phyloP scores from a whole-genome alignment of 225 moss, liverwort and hornwort species.

The Pseudisothecium myosuroides region DNA sequence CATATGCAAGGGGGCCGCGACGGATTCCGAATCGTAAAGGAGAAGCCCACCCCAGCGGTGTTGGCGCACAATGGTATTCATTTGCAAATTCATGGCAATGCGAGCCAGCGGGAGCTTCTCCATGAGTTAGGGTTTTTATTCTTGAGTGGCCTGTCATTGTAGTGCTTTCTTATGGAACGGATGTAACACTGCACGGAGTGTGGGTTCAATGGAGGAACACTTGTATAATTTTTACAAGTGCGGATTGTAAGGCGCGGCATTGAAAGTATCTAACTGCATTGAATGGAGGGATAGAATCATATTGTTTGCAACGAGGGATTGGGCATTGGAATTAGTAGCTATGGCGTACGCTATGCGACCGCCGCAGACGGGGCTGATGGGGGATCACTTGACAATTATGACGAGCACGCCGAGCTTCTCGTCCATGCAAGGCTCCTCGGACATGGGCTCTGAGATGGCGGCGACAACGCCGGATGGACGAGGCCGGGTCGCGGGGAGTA shows the following conservation, averaged over 20 bases:
- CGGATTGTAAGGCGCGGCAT: not conserved
- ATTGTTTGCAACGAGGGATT: not conserved
- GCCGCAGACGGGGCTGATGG: slow-evolving; percentile 15
- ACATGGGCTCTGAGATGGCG: slow-evolving; percentile 5
- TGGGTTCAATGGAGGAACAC: not conserved
- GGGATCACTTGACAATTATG: slow-evolving; percentile 44
- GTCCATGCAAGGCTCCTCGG: slow-evolving; percentile 14
- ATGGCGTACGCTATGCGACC: slow-evolving; percentile 23
- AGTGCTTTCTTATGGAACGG: not conserved
- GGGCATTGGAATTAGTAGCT: not conserved
- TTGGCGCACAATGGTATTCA: not conserved
- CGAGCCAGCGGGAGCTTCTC: not conserved
- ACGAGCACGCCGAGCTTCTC: slow-evolving; percentile 13
- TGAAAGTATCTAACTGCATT: not conserved
- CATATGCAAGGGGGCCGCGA: not conserved
- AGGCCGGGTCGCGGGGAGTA: slow-evolving; percentile 5
- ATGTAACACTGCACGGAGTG: not conserved
- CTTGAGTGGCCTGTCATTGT: not conserved
- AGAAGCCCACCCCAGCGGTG: not conserved
- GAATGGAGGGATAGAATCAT: not conserved
- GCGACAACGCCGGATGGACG: slow-evolving; percentile 47
- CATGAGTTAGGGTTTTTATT: not conserved
- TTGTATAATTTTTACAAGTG: not conserved
- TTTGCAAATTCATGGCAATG: not conserved
- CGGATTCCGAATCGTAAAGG: not conserved